Evolutionary conservation across 208 protist species (phyloP).

Genomic region (Leishmania lainsoni): DNA sequence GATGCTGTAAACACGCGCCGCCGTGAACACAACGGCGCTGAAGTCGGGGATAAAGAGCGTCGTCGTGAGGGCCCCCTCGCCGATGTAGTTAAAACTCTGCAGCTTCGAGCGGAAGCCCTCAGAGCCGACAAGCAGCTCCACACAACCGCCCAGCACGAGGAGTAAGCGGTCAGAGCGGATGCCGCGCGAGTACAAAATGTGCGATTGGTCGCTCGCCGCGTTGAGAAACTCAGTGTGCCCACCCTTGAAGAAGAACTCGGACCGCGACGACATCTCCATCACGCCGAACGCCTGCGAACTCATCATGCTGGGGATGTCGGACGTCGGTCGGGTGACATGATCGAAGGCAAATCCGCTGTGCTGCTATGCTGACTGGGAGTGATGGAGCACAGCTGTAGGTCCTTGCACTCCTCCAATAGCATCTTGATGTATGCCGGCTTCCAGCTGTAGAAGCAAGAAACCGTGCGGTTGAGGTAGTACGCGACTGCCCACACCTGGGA

Average conservation of each 20-base stretch:
- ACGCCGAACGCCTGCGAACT: slow-evolving; percentile 3
- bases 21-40: slow-evolving; percentile 70
- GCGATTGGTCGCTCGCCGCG: slow-evolving; percentile 41
- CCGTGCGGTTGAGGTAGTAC: slow-evolving; percentile 79
- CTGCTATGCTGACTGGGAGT: background rate
- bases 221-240: slow-evolving; percentile 48
- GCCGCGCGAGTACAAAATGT: slow-evolving; percentile 75
- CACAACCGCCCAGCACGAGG: slow-evolving; percentile 70
- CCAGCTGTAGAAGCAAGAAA: slow-evolving; percentile 69
- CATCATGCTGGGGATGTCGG: slow-evolving; percentile 9
- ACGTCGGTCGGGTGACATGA: background rate
- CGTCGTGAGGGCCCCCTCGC: slow-evolving; percentile 71
- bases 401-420: slow-evolving; percentile 76
- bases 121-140: slow-evolving; percentile 68
- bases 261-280: background rate
- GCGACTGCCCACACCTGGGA: slow-evolving; percentile 87
- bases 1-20: slow-evolving; percentile 76
- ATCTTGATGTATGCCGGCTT: slow-evolving; percentile 75
- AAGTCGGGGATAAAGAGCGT: slow-evolving; percentile 74
- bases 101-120: slow-evolving; percentile 58
- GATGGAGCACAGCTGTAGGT: slow-evolving; percentile 61
- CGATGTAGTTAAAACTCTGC: slow-evolving; percentile 72
- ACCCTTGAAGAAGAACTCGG: slow-evolving; percentile 18
- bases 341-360: slow-evolving; percentile 7
- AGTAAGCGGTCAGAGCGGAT: slow-evolving; percentile 58